Evolutionary conservation across 2,329 filamentous ascomycete species (phyloP), one percentile per base, ranked within the genome.

Genomic region (Calonectria naviculata): DNA sequence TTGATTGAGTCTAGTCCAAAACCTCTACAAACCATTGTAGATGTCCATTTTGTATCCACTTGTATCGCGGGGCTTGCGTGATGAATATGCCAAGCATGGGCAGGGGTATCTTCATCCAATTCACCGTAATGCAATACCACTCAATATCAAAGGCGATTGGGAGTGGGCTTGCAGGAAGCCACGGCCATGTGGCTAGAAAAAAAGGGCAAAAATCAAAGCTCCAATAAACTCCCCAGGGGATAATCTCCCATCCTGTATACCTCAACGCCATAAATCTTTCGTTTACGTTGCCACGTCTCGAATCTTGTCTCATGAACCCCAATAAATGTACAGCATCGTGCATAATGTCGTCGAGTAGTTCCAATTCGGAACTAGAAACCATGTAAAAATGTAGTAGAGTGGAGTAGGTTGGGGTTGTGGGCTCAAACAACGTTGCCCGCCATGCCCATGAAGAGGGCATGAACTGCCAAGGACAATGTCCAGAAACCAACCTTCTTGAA

Each of bases 401-500:
- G 44, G 31, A 56, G 49, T 68, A 31, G 61, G 31, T 36, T 41
- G 8, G 5, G 8, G 19, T 19, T 41, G 36, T 29, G 19, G 65
- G 58, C 38, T 79, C 76, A 91, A 62, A 91, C 87, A 71, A 92
- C 85, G 75, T 95, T 97, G 19, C 96, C 96, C 5, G 95, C 96
- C 88, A 98, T 93, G 12, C 97, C 97, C 85, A 98, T 93, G 80
- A 98, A 97, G 41, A 99, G 89, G 4, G 96, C 97, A 81, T 99
- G 97, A 9, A 96, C 94, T 8, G 96, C 94, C 68, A 99, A 86
- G 77, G 96, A 95, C 67, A 98, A 88, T 4, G 95, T 98, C 97
- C 97, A 99, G 78, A 98, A 92, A 36, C 97, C 97, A 31, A 98
- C 97, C 84, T 98, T 98, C 82, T 95, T 97, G 81, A 99, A 93